A percentile compares a stretch with the other conserved stretches of the same genome.
phyloP scores from a whole-genome alignment of 2,329 filamentous ascomycete species.

The Alternaria panax region DNA sequence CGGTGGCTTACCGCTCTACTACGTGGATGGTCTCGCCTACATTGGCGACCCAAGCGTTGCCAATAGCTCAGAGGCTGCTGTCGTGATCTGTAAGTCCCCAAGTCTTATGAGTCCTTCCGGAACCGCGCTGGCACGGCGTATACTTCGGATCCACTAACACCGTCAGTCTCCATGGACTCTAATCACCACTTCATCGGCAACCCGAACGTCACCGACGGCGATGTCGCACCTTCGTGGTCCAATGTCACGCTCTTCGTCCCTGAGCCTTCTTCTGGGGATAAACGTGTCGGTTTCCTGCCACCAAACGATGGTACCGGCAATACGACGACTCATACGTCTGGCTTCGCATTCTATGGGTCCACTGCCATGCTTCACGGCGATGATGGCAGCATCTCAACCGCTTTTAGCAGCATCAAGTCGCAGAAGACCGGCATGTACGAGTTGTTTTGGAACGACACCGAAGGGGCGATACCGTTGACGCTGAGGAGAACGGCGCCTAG shows the following conservation, averaged over 20 bases:
- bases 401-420: not conserved
- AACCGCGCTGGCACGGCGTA: no score
- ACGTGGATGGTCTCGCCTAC: constrained; percentile 16
- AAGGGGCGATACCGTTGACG: not conserved
- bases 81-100: not conserved
- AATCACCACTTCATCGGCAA: not conserved
- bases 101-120: not conserved
- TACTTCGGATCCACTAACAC: not conserved
- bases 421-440: not conserved
- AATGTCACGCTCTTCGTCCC: not conserved
- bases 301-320: not conserved
- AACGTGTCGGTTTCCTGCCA: constrained; percentile 3
- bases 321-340: not conserved
- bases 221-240: not conserved
- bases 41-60: not conserved
- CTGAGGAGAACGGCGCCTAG: not conserved
- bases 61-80: constrained; percentile 3
- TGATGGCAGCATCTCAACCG: not conserved
- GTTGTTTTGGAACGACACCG: constrained; percentile 1
- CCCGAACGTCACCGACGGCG: not conserved
- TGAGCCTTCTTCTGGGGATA: not conserved
- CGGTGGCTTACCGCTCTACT: constrained; percentile 25
- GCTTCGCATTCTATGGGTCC: constrained; percentile 2
- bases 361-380: not conserved
- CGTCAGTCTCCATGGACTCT: not conserved